phyloP scores from a whole-genome alignment of 768 basidiomycete species.

The Tricholoma furcatifolium region DNA sequence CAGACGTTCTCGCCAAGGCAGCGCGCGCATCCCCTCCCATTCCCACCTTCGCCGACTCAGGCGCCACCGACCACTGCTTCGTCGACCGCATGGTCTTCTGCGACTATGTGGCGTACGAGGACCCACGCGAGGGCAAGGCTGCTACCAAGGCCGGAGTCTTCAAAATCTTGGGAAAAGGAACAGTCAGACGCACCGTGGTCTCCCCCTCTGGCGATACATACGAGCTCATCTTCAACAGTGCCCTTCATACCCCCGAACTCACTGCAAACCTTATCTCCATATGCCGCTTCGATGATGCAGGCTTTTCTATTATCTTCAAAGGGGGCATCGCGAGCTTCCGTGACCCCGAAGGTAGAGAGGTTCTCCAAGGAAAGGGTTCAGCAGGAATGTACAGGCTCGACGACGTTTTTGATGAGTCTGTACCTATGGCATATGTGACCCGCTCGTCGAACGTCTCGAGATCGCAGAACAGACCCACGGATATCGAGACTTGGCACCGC shows the following conservation, averaged over 20 bases:
- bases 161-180: neutral
- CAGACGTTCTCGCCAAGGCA: too few relatives aligned
- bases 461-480: too few relatives aligned
- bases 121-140: neutral
- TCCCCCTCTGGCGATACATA: neutral
- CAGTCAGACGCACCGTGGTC: neutral
- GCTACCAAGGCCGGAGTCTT: neutral
- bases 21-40: too few relatives aligned
- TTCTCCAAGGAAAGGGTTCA: neutral
- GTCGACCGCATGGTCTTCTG: neutral
- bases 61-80: slow-evolving; percentile 2
- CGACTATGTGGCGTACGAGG: neutral
- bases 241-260: slow-evolving; percentile 1
- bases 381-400: neutral
- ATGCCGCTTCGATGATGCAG: neutral
- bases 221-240: neutral
- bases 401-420: neutral
- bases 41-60: neutral
- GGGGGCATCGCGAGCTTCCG: neutral
- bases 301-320: neutral
- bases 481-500: slow-evolving; percentile 26
- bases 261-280: slow-evolving; percentile 4
- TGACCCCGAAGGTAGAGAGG: neutral
- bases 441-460: slow-evolving; percentile 16
- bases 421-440: neutral